phyloP scores from a whole-genome alignment of 345 rosid genomes.

The Linum usitatissimum region DNA sequence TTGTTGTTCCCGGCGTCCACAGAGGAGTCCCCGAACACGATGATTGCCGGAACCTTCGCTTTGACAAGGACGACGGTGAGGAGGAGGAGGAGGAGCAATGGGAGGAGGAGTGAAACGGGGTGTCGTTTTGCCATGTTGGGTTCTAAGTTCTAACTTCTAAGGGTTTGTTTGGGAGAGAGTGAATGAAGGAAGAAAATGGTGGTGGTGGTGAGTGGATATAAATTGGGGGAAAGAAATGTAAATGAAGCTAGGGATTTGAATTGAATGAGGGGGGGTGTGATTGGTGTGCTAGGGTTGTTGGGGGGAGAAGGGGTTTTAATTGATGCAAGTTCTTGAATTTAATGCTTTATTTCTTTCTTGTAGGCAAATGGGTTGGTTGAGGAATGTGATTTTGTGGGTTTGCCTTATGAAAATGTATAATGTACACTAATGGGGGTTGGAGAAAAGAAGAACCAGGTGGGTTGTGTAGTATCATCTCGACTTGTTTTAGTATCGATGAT shows the following conservation, averaged over 20 bases:
- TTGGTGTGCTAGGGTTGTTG: too few species aligned
- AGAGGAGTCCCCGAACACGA: conserved; percentile 10
- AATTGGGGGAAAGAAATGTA: background rate
- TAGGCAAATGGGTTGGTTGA: background rate
- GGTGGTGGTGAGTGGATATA: background rate
- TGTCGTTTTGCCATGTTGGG: background rate
- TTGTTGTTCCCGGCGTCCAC: conserved; percentile 14
- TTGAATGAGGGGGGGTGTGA: background rate
- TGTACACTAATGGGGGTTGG: background rate
- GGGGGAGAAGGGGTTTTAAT: background rate
- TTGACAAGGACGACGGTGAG: background rate
- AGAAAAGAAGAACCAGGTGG: too few species aligned
- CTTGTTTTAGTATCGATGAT: too few species aligned
- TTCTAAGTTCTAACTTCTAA: background rate
- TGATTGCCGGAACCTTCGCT: conserved; percentile 1
- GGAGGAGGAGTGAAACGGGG: background rate
- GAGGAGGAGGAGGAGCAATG: background rate
- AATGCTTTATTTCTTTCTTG: background rate
- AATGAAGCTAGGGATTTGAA: background rate
- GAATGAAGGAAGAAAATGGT: background rate
- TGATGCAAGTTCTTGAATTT: background rate
- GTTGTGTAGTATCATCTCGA: too few species aligned
- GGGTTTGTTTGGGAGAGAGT: background rate
- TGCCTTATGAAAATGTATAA: background rate
- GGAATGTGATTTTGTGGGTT: background rate